Evolutionary conservation across 2,329 filamentous ascomycete species (phyloP).

Genomic region (Stachybotrys echinatus): DNA sequence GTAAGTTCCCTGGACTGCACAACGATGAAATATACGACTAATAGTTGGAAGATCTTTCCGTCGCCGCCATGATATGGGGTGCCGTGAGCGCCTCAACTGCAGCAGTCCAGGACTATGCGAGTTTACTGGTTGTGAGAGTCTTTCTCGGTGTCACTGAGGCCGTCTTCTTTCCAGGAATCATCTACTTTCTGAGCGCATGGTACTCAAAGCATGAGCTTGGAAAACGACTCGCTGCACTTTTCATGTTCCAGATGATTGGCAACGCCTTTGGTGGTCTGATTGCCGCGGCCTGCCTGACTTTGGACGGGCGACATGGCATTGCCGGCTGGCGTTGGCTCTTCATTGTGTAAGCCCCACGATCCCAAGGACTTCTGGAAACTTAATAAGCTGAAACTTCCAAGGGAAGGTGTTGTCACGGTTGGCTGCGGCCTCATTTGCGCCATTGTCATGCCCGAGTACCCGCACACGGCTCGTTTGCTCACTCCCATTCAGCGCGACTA

Average conservation of each 20-base stretch:
- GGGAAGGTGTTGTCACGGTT: constrained; percentile 61
- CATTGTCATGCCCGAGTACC: constrained; percentile 56
- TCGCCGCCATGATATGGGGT: constrained; percentile 35
- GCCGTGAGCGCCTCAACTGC: constrained; percentile 34
- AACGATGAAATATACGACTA: no score
- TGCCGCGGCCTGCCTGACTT: constrained; percentile 40
- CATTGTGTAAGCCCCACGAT: constrained; percentile 30
- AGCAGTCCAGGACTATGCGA: constrained; percentile 23
- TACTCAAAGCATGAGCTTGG: constrained; percentile 33
- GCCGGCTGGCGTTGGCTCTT: constrained; percentile 50
- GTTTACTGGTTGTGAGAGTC: constrained; percentile 26
- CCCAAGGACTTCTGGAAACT: no score
- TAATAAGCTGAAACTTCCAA: no score
- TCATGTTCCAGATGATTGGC: constrained; percentile 26
- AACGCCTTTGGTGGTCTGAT: constrained; percentile 46
- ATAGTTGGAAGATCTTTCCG: constrained; percentile 22
- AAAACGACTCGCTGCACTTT: constrained; percentile 28
- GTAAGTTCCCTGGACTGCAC: constrained; percentile 24
- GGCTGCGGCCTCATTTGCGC: constrained; percentile 49
- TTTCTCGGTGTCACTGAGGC: constrained; percentile 30
- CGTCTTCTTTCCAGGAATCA: constrained; percentile 31
- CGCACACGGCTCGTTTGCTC: constrained; percentile 23
- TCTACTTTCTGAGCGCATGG: constrained; percentile 34
- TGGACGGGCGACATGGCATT: constrained; percentile 40
- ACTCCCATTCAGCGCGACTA: constrained; percentile 38